Percentiles rank a stretch among this genome's conserved stretches.
phyloP scores from a whole-genome alignment of 2,329 filamentous ascomycete species.

The Akanthomyces dipterigenus region DNA sequence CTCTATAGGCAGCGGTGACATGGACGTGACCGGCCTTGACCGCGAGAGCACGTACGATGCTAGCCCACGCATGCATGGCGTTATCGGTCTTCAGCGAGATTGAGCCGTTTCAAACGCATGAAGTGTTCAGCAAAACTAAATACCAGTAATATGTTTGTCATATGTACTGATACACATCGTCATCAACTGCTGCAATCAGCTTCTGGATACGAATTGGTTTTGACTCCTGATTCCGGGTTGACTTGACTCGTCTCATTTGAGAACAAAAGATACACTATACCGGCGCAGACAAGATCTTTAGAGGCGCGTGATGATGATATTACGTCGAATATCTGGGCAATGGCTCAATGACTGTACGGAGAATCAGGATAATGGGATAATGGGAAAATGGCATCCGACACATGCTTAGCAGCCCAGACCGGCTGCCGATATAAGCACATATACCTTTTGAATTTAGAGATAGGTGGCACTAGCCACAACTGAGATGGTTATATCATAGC shows the following conservation, averaged over 20 bases:
- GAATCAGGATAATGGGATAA: not conserved
- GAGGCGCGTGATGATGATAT: not conserved
- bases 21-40: not conserved
- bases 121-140: not conserved
- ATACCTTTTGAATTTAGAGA: constrained; percentile 6
- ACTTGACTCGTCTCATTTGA: not conserved
- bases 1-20: not conserved
- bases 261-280: not conserved
- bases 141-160: not conserved
- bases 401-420: not conserved
- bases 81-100: not conserved
- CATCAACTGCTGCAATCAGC: not conserved
- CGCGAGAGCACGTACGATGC: constrained; percentile 8
- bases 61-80: constrained; percentile 1
- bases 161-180: not conserved
- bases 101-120: not conserved
- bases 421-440: not conserved
- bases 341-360: not conserved
- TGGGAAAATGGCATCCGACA: not conserved
- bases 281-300: not conserved
- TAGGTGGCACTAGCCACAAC: not conserved
- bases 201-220: not conserved
- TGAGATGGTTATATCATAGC: not conserved
- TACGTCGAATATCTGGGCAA: not conserved
- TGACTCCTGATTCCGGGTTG: not conserved